Percentiles rank a stretch among this genome's conserved stretches.
These are phyloP conservation scores for Rosellinia necatrix DNA, from an alignment of 2,329 filamentous ascomycete genomes.

Conservation along the genomic window DNA sequence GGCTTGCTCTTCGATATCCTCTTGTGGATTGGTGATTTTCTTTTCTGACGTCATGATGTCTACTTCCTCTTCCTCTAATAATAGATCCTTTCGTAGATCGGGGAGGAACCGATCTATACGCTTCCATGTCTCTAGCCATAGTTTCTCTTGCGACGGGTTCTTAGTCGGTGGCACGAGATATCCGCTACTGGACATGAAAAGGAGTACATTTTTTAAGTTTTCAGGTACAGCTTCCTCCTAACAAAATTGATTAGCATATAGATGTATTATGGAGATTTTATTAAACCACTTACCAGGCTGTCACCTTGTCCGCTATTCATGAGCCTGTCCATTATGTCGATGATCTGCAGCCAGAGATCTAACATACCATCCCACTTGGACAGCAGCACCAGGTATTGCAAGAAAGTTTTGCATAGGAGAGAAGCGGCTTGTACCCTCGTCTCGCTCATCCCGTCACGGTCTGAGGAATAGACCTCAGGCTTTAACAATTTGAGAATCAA, in stretches of 20 bases:
- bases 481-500: constrained; percentile 86
- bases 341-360: constrained; percentile 87
- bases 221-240: constrained; percentile 95
- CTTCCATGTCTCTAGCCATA: constrained; percentile 69
- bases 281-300: constrained; percentile 70
- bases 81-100: constrained; percentile 61
- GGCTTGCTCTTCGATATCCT: constrained; percentile 6
- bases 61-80: constrained; percentile 51
- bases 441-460: constrained; percentile 92
- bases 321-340: constrained; percentile 92
- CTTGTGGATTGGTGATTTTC: constrained; percentile 4
- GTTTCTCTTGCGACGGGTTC: constrained; percentile 58
- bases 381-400: constrained; percentile 87
- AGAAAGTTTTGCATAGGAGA: constrained; percentile 90
- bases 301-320: constrained; percentile 96
- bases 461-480: constrained; percentile 90
- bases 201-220: constrained; percentile 91
- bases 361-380: constrained; percentile 87
- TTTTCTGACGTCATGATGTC: constrained; percentile 6
- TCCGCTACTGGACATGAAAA: constrained; percentile 92
- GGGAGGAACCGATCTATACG: constrained; percentile 68
- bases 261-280: neutral
- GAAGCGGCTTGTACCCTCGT: constrained; percentile 91
- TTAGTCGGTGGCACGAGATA: constrained; percentile 74
- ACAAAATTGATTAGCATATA: constrained; percentile 18